Conservation (phyloP, 2,329 filamentous ascomycete species). For the Aspergillus bombycis region DNA sequence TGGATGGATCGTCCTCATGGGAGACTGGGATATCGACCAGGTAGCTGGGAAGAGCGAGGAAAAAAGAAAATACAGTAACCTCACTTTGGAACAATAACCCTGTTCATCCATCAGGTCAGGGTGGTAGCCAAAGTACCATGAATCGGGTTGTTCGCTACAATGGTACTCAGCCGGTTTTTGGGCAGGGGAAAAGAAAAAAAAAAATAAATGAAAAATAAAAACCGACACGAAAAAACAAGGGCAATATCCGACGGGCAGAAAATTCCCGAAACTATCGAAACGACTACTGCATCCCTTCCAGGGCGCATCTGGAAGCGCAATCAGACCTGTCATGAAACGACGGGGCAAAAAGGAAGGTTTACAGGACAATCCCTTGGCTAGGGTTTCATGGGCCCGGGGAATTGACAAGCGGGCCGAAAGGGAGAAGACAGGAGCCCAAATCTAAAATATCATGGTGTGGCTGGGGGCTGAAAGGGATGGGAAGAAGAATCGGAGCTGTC, state of each 20-base stretch:
- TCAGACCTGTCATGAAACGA: slow-evolving; percentile 7
- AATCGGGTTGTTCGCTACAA: neutral
- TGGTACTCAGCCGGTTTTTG: neutral
- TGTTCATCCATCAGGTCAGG: too few species aligned
- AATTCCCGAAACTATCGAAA: slow-evolving; percentile 5
- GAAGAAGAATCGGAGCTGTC: slow-evolving; percentile 7
- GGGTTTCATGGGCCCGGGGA: neutral
- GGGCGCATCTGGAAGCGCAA: neutral
- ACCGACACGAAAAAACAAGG: neutral
- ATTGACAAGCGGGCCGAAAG: neutral
- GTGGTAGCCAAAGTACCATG: neutral
- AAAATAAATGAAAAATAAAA: neutral
- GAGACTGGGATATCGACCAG: neutral
- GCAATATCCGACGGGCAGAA: neutral
- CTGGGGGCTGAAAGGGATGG: slow-evolving; percentile 2
- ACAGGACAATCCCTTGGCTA: slow-evolving; percentile 1
- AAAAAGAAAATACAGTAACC: neutral
- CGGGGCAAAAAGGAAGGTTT: neutral
- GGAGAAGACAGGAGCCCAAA: neutral
- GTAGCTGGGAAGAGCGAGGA: neutral
- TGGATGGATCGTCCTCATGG: neutral
- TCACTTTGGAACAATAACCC: neutral
- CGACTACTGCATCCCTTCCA: slow-evolving; percentile 3
- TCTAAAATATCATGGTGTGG: slow-evolving; percentile 4
- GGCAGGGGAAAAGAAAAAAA: neutral